A percentile compares a stretch with the other conserved stretches of the same genome.
These are phyloP conservation scores for Amoeboaphelidium occidentale DNA, from an alignment of 371 early-diverging fungal genomes.

Conservation along the genomic window DNA sequence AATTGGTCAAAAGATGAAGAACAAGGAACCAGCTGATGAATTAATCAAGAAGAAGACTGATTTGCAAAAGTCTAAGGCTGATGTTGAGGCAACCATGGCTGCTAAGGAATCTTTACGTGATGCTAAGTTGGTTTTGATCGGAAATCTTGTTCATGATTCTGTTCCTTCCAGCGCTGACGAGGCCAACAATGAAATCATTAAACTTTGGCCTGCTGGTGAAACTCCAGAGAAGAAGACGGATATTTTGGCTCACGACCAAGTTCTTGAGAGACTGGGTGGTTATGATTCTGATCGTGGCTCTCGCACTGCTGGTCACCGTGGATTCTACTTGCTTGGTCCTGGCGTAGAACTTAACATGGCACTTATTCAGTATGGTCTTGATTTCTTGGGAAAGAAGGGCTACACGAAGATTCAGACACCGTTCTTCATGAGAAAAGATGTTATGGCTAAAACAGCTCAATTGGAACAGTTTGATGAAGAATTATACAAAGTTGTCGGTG, in stretches of 20 bases:
- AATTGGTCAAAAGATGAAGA: constrained; percentile 66
- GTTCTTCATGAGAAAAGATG: constrained; percentile 91
- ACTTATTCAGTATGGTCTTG: constrained; percentile 88
- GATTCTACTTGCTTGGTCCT: constrained; percentile 84
- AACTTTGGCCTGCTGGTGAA: constrained; percentile 28
- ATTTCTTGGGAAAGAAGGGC: constrained; percentile 64
- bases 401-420: constrained; percentile 96
- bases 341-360: constrained; percentile 94
- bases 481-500: constrained; percentile 64
- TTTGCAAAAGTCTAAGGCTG: constrained; percentile 23
- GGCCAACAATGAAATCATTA: constrained; percentile 60
- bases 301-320: constrained; percentile 97
- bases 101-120: constrained; percentile 34
- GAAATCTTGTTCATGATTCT: constrained; percentile 86
- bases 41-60: constrained; percentile 23
- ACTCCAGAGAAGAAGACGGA: constrained; percentile 36
- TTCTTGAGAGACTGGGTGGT: constrained; percentile 68
- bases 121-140: constrained; percentile 38
- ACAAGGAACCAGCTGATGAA: constrained; percentile 29
- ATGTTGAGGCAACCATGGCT: constrained; percentile 31
- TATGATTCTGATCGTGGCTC: constrained; percentile 82
- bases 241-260: constrained; percentile 75
- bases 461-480: constrained; percentile 98
- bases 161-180: constrained; percentile 78
- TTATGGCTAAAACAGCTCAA: constrained; percentile 98